Conservation (phyloP, 768 basidiomycete genomes). For the Cantharellus anzutake region DNA sequence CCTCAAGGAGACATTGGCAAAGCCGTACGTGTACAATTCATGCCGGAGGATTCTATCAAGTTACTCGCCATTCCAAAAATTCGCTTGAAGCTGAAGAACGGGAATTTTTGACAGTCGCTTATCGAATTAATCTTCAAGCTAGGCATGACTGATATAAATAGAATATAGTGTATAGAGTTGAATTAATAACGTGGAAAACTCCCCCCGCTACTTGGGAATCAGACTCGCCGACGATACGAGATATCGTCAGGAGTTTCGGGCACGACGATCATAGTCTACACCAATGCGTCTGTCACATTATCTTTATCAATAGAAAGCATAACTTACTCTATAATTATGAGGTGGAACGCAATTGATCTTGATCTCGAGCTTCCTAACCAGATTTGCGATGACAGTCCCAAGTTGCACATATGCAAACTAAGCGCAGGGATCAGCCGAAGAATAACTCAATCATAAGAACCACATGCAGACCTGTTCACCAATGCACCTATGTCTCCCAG, state of each 20-base stretch:
- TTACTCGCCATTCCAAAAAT: too few species aligned
- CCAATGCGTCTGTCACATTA: neutral
- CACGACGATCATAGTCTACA: neutral
- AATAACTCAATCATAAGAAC: slow-evolving; percentile 1
- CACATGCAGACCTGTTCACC: slow-evolving; percentile 48
- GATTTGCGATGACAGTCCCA: slow-evolving; percentile 57
- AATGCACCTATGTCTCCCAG: slow-evolving; percentile 88
- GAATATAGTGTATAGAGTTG: too few species aligned
- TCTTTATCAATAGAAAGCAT: slow-evolving; percentile 1
- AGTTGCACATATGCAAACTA: slow-evolving; percentile 93
- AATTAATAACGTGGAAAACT: too few species aligned
- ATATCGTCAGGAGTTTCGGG: neutral
- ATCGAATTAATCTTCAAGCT: too few species aligned
- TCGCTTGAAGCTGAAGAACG: too few species aligned
- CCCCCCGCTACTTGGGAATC: too few species aligned
- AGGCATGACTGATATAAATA: too few species aligned
- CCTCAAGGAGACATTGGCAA: too few species aligned
- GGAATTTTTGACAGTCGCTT: too few species aligned
- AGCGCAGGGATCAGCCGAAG: neutral
- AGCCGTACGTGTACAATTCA: too few species aligned
- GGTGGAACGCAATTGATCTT: slow-evolving; percentile 51
- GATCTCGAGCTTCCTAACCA: slow-evolving; percentile 63
- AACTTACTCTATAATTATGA: slow-evolving; percentile 77
- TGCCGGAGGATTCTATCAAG: too few species aligned
- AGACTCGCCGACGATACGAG: neutral